Evolutionary conservation across 1,139 yeast genomes (phyloP), one percentile per base, ranked within the genome.

Genomic region (Sugiyamaella grinbergsii): DNA sequence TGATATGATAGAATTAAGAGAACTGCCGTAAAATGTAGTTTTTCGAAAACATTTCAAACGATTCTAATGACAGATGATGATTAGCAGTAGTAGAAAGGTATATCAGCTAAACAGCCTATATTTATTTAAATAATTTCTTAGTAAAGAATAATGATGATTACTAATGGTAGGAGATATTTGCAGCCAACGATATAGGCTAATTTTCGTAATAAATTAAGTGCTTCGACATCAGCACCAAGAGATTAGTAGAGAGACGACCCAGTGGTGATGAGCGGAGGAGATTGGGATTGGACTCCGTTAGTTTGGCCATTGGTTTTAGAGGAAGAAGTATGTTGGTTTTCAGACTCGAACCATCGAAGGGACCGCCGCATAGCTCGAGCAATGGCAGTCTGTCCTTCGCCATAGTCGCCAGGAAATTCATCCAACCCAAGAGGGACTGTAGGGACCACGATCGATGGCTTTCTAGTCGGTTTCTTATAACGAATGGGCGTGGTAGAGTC

Each of bases 331-430:
- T 22, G 31, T 5, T 19, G 26, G 26, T 15, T 15, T 8, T 22
- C 43, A 22, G 38, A n/a, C 5, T 33, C 36, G 18, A 18, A 13
- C 63, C 66, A 62, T 19, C 63, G 53, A 15, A 50, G 44, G 4
- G 67, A 58, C 13, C 63, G 41, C 23, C 64, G 48, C 32, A 64
- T 53, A 5, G 64, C 59, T 10, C 51, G 51, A 5, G 60, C 57
- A 29, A 58, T 37, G 0, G 64, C 57, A 5, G 52, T 44, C 24
- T 56, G 52, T 46, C 62, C 65, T 47, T 64, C 68, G 10, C 68
- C 68, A 41, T 53, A 62, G 47, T 64, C 66, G 5, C 47, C 54
- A 5, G 55, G 52, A 11, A 47, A 38, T 16, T 43, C 43, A 28
- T 43, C 44, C 13, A 38, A 16, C 5, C 18, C 23, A 28, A 33